Base-by-base conservation (phyloP, 2,329 filamentous ascomycete genomes). In the Aspergillus nomiae region DNA sequence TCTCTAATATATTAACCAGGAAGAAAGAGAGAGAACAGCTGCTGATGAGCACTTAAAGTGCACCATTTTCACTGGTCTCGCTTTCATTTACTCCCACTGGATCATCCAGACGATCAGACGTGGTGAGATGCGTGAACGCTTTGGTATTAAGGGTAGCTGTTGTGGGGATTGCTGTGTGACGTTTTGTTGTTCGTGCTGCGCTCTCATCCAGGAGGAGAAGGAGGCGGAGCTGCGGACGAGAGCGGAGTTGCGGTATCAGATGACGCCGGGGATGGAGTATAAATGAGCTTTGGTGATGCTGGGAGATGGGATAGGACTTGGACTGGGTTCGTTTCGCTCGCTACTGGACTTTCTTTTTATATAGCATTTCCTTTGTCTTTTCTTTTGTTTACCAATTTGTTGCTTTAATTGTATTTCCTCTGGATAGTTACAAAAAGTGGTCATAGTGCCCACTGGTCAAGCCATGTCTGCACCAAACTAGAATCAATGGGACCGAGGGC, bases 141-240 rank as follows among this genome's bases (percentile, higher is more conserved):
- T 62, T 26, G 67, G 65, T 4, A 70, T 71, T 16, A 32, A 64
- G 28, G 64, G 67, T 3, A 61, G 53, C 9, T 68, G 64, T 43
- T 68, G 64, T 46, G 62, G 65, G 10, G 69, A 71, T 53, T 70
- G 68, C 62, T 67, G 65, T 41, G 54, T 56, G 1, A 62, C 64
- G 4, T 56, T 63, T 2, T 71, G 60, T 16, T 69, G 68, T 43
- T 60, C 62, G 4, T 71, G 67, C 43, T 71, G 68, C 63, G 65
- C 65, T 4, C 28, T 70, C 8, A 56, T 70, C 0, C 68, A 71
- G 50, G 68, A 70, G 30, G 68, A 68, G 54, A 69, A 71, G 56
- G 68, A 71, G 43, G 50, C 60, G 8, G 63, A 69, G 57, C 43
- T 70, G 55, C 53, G 68, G 1, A 62, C 64, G 5, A 62, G 68